Evolutionary conservation across 1,284 basidiomycete species (phyloP).

Genomic region (Puccinia triticina): DNA sequence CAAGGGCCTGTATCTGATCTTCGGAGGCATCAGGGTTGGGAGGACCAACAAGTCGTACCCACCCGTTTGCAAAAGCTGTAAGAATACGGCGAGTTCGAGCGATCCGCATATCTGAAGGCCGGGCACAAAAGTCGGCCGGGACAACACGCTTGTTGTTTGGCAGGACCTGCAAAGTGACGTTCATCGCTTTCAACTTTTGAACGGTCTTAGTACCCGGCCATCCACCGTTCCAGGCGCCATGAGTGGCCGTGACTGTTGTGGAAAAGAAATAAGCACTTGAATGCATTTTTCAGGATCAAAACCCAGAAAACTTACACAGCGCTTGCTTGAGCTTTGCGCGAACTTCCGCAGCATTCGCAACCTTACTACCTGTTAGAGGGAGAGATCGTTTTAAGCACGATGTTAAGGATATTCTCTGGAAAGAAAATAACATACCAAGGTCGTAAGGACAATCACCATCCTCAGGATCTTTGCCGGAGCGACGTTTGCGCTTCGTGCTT

Average conservation of each 20-base stretch:
- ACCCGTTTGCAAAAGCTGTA: neutral
- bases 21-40: neutral
- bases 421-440: neutral
- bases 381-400: no score
- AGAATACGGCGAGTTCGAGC: neutral
- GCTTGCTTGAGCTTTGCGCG: neutral
- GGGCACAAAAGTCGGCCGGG: no score
- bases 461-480: no score
- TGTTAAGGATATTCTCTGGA: no score
- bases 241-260: neutral
- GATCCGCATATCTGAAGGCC: neutral
- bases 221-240: neutral
- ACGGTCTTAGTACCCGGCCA: neutral
- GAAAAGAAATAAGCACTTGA: neutral
- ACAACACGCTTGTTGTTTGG: neutral
- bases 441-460: neutral
- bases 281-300: neutral
- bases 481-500: neutral
- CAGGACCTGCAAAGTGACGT: neutral
- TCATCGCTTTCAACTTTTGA: neutral
- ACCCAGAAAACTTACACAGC: neutral
- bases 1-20: no score
- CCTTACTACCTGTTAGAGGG: neutral
- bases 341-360: neutral
- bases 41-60: neutral